Evolutionary conservation across 2,329 filamentous ascomycete genomes (phyloP).

Genomic region (Lanzia echinophila): DNA sequence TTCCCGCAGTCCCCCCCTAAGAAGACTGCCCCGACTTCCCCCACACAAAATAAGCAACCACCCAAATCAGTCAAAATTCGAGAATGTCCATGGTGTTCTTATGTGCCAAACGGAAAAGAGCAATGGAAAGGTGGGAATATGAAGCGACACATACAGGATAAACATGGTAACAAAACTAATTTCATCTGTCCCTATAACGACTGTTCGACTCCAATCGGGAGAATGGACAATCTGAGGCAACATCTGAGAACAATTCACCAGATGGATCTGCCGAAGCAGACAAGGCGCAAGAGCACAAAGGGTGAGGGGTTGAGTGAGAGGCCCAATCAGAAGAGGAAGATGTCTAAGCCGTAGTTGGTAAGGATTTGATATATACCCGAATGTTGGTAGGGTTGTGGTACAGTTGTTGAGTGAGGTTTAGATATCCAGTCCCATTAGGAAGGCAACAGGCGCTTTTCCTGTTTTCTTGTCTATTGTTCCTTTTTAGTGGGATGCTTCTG

Average conservation of each 20-base stretch:
- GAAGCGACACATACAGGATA: conserved; percentile 20
- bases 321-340: background rate
- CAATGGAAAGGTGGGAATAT: conserved; percentile 26
- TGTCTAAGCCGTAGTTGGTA: too few relatives aligned
- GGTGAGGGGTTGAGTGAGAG: background rate
- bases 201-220: conserved; percentile 20
- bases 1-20: background rate
- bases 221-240: conserved; percentile 23
- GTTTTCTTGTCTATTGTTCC: too few relatives aligned
- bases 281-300: background rate
- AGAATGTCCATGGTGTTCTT: conserved; percentile 12
- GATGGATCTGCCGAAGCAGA: conserved; percentile 1
- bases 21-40: background rate
- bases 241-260: conserved; percentile 21
- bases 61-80: background rate
- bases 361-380: too few relatives aligned
- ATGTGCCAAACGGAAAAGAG: conserved; percentile 20
- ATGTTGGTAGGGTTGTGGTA: too few relatives aligned
- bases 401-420: too few relatives aligned
- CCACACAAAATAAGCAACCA: background rate
- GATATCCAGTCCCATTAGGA: too few relatives aligned
- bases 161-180: conserved; percentile 16
- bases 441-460: too few relatives aligned
- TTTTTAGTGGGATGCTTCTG: too few relatives aligned
- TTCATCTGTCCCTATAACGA: conserved; percentile 15